Base-by-base conservation (phyloP, 1,284 basidiomycete species). In the Psilocybe mexicana region DNA sequence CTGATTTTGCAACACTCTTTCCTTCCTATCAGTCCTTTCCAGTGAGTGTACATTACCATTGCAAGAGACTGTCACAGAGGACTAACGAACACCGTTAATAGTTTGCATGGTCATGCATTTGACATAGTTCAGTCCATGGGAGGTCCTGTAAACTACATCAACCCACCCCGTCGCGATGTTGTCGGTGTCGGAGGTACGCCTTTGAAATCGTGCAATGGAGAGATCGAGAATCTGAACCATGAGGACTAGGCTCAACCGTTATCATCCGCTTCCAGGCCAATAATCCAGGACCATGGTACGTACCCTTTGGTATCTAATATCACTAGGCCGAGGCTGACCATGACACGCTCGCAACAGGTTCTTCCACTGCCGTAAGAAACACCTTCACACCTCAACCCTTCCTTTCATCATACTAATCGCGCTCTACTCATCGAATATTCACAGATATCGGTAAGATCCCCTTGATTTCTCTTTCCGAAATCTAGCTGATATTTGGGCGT, bases 221-320 rank as follows among this genome's bases (percentile, higher is more conserved):
- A 12, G 8, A 45, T 10, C 18, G 18, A 18, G 14, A 10, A 23
- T 10, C 26, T 28, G 6, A 28, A 11, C 42, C n/a, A 14, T 36
- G 24, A 24, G 14, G 14, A 38, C 25, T n/a, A 52, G 69, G 70
- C 0, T 74, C 76, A 48, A 76, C 74, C 23, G 74, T 74, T 3
- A 79, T 76, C 0, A 65, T 80, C 57, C 71, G 78, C 5, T 80
- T 69, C 58, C 62, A 57, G n/a, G 66, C 68, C 10, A 59, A 69
- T 44, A 68, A 69, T 46, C 61, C 68, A 18, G 68, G 68, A 38
- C 68, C 66, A 24, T 79, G 77, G 79, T 74, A 12, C 6, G 55
- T 69, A 63, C 70, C 10, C 4, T 11, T 11, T 71, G 12, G 2
- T 14, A 30, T 52, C 12, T 36, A 70, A 72, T 26, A 70, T 4